Percentiles rank a stretch among this genome's conserved stretches.
Conservation (phyloP, 2,329 filamentous ascomycete species). For the Trematosphaeria pertusa region DNA sequence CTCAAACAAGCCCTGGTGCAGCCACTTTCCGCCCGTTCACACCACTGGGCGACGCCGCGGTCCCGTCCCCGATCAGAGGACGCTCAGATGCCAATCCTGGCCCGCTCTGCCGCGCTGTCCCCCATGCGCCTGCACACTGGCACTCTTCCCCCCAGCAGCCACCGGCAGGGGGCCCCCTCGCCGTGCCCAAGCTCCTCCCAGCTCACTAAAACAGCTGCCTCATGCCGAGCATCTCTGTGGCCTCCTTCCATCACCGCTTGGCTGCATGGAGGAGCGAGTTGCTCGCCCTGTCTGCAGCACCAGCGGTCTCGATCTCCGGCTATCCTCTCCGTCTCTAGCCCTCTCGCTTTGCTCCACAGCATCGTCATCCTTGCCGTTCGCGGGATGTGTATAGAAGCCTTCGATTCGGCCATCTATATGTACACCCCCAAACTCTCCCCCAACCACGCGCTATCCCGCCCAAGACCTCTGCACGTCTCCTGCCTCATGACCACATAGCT, state of each 20-base stretch:
- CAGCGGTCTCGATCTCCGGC: constrained; percentile 39
- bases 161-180: constrained; percentile 4
- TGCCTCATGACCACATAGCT: constrained; percentile 33
- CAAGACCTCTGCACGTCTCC: constrained; percentile 35
- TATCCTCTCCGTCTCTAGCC: constrained; percentile 36
- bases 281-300: constrained; percentile 42
- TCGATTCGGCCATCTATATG: constrained; percentile 41
- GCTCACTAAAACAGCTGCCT: constrained; percentile 37
- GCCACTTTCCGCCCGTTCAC: constrained; percentile 38
- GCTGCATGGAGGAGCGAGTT: constrained; percentile 42
- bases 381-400: constrained; percentile 35
- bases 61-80: constrained; percentile 31
- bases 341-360: constrained; percentile 38
- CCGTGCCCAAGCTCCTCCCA: constrained; percentile 29
- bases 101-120: constrained; percentile 30
- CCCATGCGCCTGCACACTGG: constrained; percentile 30
- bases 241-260: constrained; percentile 36
- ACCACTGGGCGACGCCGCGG: constrained; percentile 31
- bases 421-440: constrained; percentile 43
- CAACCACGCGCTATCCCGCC: constrained; percentile 31
- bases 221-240: constrained; percentile 36
- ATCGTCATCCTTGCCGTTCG: constrained; percentile 43
- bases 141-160: constrained; percentile 3
- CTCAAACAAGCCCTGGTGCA: constrained; percentile 38
- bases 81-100: constrained; percentile 36